phyloP scores from a whole-genome alignment of 345 rosid genomes.

The Combretum micranthum region DNA sequence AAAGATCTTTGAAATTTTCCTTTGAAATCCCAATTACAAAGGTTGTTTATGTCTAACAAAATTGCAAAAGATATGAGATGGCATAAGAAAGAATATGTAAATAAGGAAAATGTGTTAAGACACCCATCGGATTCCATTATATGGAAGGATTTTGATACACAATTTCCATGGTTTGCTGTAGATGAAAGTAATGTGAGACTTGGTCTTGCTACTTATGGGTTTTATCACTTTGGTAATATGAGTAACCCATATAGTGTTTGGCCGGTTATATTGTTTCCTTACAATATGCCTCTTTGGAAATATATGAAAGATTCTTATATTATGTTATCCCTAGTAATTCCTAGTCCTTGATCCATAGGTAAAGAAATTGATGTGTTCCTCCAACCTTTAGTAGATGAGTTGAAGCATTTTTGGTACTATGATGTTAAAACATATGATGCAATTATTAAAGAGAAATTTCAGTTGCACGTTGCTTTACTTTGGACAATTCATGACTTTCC shows the following conservation, averaged over 20 bases:
- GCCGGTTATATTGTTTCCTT: slow-evolving; percentile 1
- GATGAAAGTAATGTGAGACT: slow-evolving; percentile 4
- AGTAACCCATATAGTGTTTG: neutral
- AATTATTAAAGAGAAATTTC: neutral
- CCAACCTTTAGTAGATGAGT: neutral
- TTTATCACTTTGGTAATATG: neutral
- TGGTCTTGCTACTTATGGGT: slow-evolving; percentile 4
- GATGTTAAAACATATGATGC: neutral
- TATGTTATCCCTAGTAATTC: slow-evolving; percentile 1
- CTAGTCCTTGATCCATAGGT: neutral
- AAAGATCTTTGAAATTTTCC: too few relatives aligned
- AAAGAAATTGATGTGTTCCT: slow-evolving; percentile 7
- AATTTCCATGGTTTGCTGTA: neutral
- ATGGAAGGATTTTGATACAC: slow-evolving; percentile 1
- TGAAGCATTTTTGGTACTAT: neutral
- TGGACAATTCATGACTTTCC: slow-evolving; percentile 4
- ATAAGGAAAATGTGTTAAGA: neutral
- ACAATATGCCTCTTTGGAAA: slow-evolving; percentile 3
- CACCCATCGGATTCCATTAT: slow-evolving; percentile 2
- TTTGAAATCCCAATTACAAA: neutral
- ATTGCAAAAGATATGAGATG: slow-evolving; percentile 4
- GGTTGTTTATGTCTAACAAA: slow-evolving; percentile 1
- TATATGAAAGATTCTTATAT: slow-evolving; percentile 4
- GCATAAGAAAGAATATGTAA: neutral
- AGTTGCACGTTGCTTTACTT: neutral